A percentile compares a stretch with the other conserved stretches of the same genome.
Conservation (phyloP, 495 filamentous ascomycete genomes). For the Penicillium chermesinum region DNA sequence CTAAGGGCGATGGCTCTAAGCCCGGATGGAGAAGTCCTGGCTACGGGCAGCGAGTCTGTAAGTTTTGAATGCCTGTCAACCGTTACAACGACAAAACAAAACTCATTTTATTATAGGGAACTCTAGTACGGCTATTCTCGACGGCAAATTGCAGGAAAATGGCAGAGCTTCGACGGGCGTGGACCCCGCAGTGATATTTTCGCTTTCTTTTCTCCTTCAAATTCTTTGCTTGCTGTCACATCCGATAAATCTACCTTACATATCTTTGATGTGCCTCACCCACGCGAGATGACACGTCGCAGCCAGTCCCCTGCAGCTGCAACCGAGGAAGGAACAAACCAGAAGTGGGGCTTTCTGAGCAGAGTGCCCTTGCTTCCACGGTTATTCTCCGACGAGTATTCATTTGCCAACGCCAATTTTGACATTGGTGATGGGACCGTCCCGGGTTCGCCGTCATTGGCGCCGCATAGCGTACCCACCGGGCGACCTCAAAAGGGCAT, state of each 20-base stretch:
- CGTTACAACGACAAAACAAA: background rate
- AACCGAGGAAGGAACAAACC: constrained; percentile 46
- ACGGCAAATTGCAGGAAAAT: constrained; percentile 72
- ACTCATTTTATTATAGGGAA: constrained; percentile 53
- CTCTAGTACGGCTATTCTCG: constrained; percentile 78
- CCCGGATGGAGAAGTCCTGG: constrained; percentile 72
- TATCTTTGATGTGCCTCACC: constrained; percentile 71
- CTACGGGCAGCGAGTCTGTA: constrained; percentile 87
- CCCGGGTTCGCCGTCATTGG: constrained; percentile 37
- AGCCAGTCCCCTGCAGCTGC: constrained; percentile 29
- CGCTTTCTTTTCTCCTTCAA: constrained; percentile 80
- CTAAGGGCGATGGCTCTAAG: constrained; percentile 78
- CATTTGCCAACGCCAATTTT: constrained; percentile 66
- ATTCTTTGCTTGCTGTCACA: constrained; percentile 78
- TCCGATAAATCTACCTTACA: constrained; percentile 95
- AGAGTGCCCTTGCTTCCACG: constrained; percentile 74
- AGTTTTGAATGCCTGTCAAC: background rate
- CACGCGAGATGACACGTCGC: constrained; percentile 28
- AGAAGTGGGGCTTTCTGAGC: constrained; percentile 77
- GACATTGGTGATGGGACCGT: constrained; percentile 68
- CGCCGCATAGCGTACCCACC: constrained; percentile 40
- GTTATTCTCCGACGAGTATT: constrained; percentile 81
- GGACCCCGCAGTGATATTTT: constrained; percentile 82
- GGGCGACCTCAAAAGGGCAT: constrained; percentile 66
- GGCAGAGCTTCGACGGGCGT: constrained; percentile 83